Evolutionary conservation across 2,329 filamentous ascomycete genomes (phyloP), one percentile per base, ranked within the genome.

Genomic region (Cladosporium sp.): DNA sequence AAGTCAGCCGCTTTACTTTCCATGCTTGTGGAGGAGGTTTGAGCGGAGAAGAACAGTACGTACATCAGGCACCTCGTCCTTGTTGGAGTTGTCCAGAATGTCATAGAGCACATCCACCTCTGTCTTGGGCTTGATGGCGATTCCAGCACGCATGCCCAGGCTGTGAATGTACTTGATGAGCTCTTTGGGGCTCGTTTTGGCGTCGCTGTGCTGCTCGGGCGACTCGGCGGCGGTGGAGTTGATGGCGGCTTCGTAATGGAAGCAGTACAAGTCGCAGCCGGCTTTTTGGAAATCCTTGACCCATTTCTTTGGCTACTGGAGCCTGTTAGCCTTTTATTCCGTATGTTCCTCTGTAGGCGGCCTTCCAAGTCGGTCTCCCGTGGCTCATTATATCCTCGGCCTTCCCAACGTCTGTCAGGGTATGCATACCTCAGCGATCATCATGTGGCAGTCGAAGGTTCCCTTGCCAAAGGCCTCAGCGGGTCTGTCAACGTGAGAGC

Each of bases 391-490:
- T 15, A n/a, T 11, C 27, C 9, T 20, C 43, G 12, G 27, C 27
- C 20, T 38, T 7, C 33, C 29, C 18, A 38, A 7, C 12, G 15
- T 20, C 2, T 32, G 22, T 4, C 22, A 27, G 4, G 12, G 32
- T n/a, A 16, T 35, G 32, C 19, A 60, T 77, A 92, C 88, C 85
- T 98, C 92, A 63, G 89, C 84, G 67, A 98, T 95, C 93, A 98
- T 98, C 93, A 98, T 97, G 73, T 98, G 93, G 78, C 93, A 98
- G 72, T 98, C 93, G 68, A 98, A 98, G 12, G 92, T 97, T 55
- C 93, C 93, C 61, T 84, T 86, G 47, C 87, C 90, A 59, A 85
- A 76, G 29, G 78, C 78, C 45, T 78, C 74, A 35, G 77, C 76
- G 3, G 90, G 91, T 59, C 79, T 78, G 51, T 88, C 84, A 62